Evolutionary conservation across 192 early-diverging fungal genomes (phyloP).

Genomic region (Mortierella claussenii): DNA sequence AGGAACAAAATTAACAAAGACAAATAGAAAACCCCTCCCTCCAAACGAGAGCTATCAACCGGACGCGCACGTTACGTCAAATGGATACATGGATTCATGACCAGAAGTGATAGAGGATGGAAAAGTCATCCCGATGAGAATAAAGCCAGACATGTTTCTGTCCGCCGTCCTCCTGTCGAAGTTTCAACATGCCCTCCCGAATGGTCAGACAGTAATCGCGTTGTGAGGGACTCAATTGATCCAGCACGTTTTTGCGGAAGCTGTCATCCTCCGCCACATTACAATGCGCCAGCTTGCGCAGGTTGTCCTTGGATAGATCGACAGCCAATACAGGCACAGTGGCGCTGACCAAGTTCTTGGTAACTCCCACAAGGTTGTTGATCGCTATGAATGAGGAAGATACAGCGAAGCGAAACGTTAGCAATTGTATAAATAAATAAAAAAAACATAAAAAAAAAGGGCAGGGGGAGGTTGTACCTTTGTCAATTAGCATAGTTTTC

Average conservation of each 20-base stretch:
- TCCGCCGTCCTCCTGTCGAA: slow-evolving; percentile 57
- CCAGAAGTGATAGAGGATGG: slow-evolving; percentile 66
- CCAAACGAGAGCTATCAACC: too few relatives aligned
- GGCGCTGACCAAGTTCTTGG: slow-evolving; percentile 60
- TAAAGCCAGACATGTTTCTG: slow-evolving; percentile 76
- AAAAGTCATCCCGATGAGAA: slow-evolving; percentile 72
- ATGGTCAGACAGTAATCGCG: slow-evolving; percentile 57
- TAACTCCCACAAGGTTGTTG: slow-evolving; percentile 62
- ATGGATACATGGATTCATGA: slow-evolving; percentile 28
- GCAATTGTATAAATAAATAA: background rate
- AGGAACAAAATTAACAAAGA: background rate
- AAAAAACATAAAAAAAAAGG: background rate
- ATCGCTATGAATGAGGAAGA: slow-evolving; percentile 64
- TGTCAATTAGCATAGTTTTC: slow-evolving; percentile 65
- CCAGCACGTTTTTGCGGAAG: slow-evolving; percentile 62
- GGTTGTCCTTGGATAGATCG: slow-evolving; percentile 68
- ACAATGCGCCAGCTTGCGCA: slow-evolving; percentile 65
- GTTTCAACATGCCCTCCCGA: slow-evolving; percentile 57
- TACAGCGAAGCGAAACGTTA: too few relatives aligned
- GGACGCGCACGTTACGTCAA: too few relatives aligned
- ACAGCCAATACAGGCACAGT: slow-evolving; percentile 71
- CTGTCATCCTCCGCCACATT: slow-evolving; percentile 72
- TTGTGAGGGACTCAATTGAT: slow-evolving; percentile 56
- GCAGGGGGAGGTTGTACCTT: slow-evolving; percentile 56
- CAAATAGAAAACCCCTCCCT: background rate